Base-by-base conservation (phyloP, 2,329 filamentous ascomycete genomes). In the Gaeumannomyces tritici region DNA sequence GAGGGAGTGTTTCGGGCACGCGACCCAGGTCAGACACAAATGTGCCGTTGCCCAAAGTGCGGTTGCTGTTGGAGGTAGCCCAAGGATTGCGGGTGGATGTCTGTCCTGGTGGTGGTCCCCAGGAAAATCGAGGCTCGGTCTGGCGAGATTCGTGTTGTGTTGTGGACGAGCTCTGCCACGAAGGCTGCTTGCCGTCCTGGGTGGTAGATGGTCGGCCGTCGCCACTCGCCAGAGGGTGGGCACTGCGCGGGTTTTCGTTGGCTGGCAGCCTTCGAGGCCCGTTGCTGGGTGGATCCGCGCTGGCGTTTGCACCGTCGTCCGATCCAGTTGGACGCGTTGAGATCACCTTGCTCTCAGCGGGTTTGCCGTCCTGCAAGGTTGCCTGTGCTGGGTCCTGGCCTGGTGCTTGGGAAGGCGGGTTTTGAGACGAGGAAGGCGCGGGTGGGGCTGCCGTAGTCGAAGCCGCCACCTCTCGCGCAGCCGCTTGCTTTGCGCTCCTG, bases 1-100 rank as follows among this genome's bases (percentile, higher is more conserved):
- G 63, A 11, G 69, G 67, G 72, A 59, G 65, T 4, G 78, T 72
- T 61, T 77, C 76, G 15, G 81, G 74, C 24, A 80, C 71, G 57
- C 78, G 77, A 31, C 79, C 80, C 61, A 88, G 78, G 66, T 86
- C 84, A 15, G 84, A 80, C 63, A 83, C 85, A 69, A 93, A 93
- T 0, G 89, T 91, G 56, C 89, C 89, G 71, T 93, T 93, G 4
- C 89, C 89, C 26, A 93, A 84, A 13, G 84, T 86, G 62, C 86
- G 82, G 66, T 90, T 86, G 67, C 83, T 87, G 62, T 85, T 84
- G n/a, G 86, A 87, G 56, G 88, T 85, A 24, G 86, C 89, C 89
- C 89, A 93, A 24, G 92, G 87, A 70, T 88, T 90, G 59, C 82
- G 79, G 15, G 79, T 72, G 13, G 76, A 66, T 57, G 77, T 75